Evolutionary conservation across 2,329 filamentous ascomycete species (phyloP).

Genomic region (Pseudocercospora vitis): DNA sequence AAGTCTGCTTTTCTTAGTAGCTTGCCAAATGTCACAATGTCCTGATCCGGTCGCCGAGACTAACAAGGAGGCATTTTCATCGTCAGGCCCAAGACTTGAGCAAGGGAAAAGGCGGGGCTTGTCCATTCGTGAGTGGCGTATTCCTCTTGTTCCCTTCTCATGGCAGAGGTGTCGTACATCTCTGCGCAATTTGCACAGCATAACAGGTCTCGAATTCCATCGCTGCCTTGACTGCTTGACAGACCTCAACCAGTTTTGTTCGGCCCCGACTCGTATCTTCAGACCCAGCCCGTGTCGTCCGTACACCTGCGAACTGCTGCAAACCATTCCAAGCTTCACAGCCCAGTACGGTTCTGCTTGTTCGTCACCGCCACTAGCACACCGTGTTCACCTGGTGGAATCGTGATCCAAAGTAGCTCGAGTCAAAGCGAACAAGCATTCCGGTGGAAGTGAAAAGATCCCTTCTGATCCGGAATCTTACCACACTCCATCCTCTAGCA

Average conservation of each 20-base stretch:
- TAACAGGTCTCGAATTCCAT: neutral
- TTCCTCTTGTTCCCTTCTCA: neutral
- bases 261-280: neutral
- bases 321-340: neutral
- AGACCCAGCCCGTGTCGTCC: neutral
- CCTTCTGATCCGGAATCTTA: too few relatives aligned
- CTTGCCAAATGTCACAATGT: neutral
- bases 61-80: neutral
- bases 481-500: neutral
- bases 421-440: neutral
- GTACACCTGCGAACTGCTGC: neutral
- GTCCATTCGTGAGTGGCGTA: neutral
- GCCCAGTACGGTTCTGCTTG: neutral
- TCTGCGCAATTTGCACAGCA: neutral
- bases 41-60: neutral
- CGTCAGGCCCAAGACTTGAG: neutral
- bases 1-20: slow-evolving; percentile 5
- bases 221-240: neutral
- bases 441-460: too few relatives aligned
- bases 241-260: neutral
- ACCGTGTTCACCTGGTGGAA: neutral
- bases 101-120: neutral
- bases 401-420: neutral
- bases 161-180: neutral
- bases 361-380: neutral